Evolutionary conservation across 345 rosid genomes (phyloP).

Genomic region (Gossypium thurberi): DNA sequence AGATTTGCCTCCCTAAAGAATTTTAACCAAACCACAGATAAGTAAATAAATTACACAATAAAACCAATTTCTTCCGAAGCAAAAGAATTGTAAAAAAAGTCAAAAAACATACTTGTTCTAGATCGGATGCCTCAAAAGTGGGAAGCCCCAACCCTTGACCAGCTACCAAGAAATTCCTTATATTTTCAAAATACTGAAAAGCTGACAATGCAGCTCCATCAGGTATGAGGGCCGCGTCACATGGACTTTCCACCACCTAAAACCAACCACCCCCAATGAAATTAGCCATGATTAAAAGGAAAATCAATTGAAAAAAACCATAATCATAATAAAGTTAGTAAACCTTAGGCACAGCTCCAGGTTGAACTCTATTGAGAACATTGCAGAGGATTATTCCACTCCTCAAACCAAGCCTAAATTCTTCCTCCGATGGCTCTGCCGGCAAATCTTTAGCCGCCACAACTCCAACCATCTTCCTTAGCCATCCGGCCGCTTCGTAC

Average conservation of each 20-base stretch:
- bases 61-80: neutral
- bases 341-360: slow-evolving; percentile 77
- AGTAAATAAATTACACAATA: neutral
- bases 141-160: slow-evolving; percentile 66
- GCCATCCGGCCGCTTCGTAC: slow-evolving; percentile 76
- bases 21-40: neutral
- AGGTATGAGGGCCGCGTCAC: slow-evolving; percentile 61
- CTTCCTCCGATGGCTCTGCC: slow-evolving; percentile 80
- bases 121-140: slow-evolving; percentile 83
- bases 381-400: slow-evolving; percentile 85
- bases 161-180: slow-evolving; percentile 81
- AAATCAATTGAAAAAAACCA: neutral
- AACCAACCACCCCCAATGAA: neutral
- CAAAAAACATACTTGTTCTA: slow-evolving; percentile 54
- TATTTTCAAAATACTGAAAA: slow-evolving; percentile 83
- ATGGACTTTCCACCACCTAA: slow-evolving; percentile 77
- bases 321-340: neutral
- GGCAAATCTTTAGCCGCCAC: slow-evolving; percentile 80
- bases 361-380: slow-evolving; percentile 65
- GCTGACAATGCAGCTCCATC: slow-evolving; percentile 86
- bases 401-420: slow-evolving; percentile 71
- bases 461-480: slow-evolving; percentile 72
- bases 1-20: slow-evolving; percentile 69
- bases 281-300: neutral
- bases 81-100: neutral